These are phyloP conservation scores for Podaxis carcinomalis DNA, from an alignment of 768 basidiomycete genomes.

Conservation along the genomic window DNA sequence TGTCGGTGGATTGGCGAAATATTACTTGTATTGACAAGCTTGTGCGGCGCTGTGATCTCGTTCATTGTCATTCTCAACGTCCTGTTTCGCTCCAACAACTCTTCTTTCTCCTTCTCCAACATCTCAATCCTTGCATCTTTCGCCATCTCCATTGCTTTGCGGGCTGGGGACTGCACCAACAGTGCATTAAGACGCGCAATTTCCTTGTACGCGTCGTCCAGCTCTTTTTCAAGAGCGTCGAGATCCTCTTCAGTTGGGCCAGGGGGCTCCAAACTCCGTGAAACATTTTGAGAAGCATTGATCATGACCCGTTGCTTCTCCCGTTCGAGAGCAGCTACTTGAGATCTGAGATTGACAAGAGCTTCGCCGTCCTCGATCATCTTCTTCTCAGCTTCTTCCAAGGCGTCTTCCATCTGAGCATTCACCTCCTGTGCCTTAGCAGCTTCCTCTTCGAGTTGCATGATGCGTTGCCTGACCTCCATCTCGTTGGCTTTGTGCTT, in stretches of 20 bases:
- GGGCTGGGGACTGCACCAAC: slow-evolving; percentile 67
- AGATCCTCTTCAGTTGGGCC: slow-evolving; percentile 50
- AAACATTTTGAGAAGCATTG: slow-evolving; percentile 12
- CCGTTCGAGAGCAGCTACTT: slow-evolving; percentile 52
- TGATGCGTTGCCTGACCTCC: slow-evolving; percentile 38
- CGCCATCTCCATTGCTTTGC: slow-evolving; percentile 73
- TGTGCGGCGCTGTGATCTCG: slow-evolving; percentile 55
- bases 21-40: slow-evolving; percentile 46
- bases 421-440: slow-evolving; percentile 52
- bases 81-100: slow-evolving; percentile 67
- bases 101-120: slow-evolving; percentile 73
- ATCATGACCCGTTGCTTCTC: slow-evolving; percentile 36
- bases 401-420: slow-evolving; percentile 69
- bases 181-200: slow-evolving; percentile 65
- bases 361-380: slow-evolving; percentile 59
- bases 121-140: slow-evolving; percentile 73
- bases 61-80: slow-evolving; percentile 48
- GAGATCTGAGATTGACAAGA: slow-evolving; percentile 45
- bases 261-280: slow-evolving; percentile 8
- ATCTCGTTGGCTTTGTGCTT: slow-evolving; percentile 35
- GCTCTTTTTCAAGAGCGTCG: slow-evolving; percentile 67
- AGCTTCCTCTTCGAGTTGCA: slow-evolving; percentile 48
- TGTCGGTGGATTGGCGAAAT: slow-evolving; percentile 80
- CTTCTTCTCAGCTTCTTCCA: slow-evolving; percentile 70
- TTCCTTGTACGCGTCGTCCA: slow-evolving; percentile 74